Evolutionary conservation across 164 flowering plant species (phyloP).

Genomic region (Sextonia rubra): DNA sequence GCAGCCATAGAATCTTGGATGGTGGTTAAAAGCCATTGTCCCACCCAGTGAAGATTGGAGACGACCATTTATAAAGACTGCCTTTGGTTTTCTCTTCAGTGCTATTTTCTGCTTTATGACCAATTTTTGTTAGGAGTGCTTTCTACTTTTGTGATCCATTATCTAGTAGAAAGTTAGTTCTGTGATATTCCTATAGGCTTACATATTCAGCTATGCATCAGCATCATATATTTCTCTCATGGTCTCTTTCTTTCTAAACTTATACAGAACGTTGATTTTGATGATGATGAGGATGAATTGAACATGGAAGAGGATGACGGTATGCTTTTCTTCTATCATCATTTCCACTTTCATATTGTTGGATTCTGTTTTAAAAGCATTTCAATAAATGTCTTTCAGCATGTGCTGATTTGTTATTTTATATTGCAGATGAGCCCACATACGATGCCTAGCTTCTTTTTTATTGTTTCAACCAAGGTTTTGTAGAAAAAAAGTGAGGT

Average conservation of each 20-base stretch:
- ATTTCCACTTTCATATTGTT: background rate
- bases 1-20: too few species aligned
- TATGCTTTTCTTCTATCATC: constrained; percentile 13
- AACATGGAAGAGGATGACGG: constrained; percentile 45
- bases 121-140: too few species aligned
- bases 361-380: background rate
- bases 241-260: background rate
- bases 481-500: background rate
- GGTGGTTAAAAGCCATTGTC: too few species aligned
- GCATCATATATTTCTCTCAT: too few species aligned
- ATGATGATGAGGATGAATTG: constrained; percentile 54
- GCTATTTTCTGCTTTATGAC: too few species aligned
- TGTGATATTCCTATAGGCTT: too few species aligned
- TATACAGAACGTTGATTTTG: constrained; percentile 44
- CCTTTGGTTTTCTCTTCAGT: too few species aligned
- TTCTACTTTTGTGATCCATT: too few species aligned
- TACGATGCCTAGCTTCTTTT: constrained; percentile 1
- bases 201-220: too few species aligned
- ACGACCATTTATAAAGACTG: too few species aligned
- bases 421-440: background rate
- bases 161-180: too few species aligned
- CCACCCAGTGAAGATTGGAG: too few species aligned
- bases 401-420: background rate
- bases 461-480: background rate
- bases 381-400: background rate